Percentiles rank a stretch among this genome's conserved stretches.
phyloP scores from a whole-genome alignment of 768 basidiomycete genomes.

The Auriscalpium microsporum region DNA sequence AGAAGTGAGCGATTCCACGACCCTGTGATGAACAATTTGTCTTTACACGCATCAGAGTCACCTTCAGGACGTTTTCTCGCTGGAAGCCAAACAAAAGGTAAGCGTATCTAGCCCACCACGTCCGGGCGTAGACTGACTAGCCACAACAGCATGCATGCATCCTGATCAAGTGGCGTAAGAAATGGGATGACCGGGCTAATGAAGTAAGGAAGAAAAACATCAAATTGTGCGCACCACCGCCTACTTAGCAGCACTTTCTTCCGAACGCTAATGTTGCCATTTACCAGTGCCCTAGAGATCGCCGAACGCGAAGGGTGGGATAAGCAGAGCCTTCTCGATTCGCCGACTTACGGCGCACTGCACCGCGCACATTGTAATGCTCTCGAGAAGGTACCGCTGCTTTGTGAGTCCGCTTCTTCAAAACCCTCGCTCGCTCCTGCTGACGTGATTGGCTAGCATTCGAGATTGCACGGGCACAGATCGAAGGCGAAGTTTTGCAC shows the following conservation, averaged over 20 bases:
- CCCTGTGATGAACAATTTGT: too few species aligned
- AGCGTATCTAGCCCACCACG: too few species aligned
- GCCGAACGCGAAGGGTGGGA: background rate
- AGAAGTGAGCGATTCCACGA: background rate
- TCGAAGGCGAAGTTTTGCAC: constrained; percentile 24
- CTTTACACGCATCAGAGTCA: too few species aligned
- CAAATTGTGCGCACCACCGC: background rate
- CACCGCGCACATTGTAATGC: background rate
- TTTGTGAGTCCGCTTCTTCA: background rate
- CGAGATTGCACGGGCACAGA: constrained; percentile 5
- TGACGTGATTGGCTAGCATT: constrained; percentile 23
- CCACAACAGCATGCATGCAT: too few species aligned
- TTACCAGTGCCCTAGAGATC: background rate
- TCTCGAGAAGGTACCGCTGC: background rate
- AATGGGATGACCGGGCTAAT: background rate
- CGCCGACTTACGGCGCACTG: background rate
- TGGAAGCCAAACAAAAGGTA: too few species aligned
- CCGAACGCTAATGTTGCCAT: background rate
- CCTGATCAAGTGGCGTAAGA: background rate
- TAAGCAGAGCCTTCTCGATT: background rate
- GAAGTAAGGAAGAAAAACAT: background rate
- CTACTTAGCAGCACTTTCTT: background rate
- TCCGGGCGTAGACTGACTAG: too few species aligned
- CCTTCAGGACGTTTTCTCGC: too few species aligned
- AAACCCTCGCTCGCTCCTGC: background rate